Evolutionary conservation across 73 alveolate species (phyloP).

Genomic region (Paramecium bursaria): DNA sequence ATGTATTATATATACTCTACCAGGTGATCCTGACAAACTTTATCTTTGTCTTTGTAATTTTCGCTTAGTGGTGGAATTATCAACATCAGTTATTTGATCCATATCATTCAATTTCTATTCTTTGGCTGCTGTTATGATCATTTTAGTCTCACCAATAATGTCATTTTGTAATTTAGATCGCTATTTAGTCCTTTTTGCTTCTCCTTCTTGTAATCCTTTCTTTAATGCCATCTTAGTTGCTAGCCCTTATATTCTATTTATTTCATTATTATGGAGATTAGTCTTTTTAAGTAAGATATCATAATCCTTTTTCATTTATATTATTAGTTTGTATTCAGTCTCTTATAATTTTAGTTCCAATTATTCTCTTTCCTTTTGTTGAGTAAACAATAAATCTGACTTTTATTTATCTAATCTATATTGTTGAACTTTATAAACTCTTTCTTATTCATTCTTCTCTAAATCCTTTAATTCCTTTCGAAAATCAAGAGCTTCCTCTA

Average conservation of each 20-base stretch:
- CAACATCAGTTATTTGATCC: conserved; percentile 66
- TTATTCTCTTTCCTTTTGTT: conserved; percentile 88
- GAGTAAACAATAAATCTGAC: conserved; percentile 75
- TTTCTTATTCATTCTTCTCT: conserved; percentile 86
- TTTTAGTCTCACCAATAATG: conserved; percentile 72
- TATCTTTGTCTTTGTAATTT: conserved; percentile 63
- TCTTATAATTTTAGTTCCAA: conserved; percentile 87
- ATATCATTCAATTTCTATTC: conserved; percentile 68
- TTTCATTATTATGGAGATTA: conserved; percentile 93
- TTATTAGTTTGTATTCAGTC: conserved; percentile 89
- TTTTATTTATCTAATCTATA: conserved; percentile 87
- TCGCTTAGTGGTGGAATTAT: conserved; percentile 62
- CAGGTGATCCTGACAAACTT: conserved; percentile 64
- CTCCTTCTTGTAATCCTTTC: conserved; percentile 79
- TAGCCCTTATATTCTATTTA: conserved; percentile 87
- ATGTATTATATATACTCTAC: conserved; percentile 74
- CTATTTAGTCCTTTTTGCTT: conserved; percentile 76
- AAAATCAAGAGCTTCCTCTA: conserved; percentile 96
- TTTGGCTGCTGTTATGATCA: conserved; percentile 54
- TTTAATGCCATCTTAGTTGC: conserved; percentile 75
- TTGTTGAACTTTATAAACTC: conserved; percentile 89
- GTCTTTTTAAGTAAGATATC: conserved; percentile 85
- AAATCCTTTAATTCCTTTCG: conserved; percentile 91
- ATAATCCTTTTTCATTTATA: conserved; percentile 89
- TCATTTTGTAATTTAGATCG: conserved; percentile 73